Evolutionary conservation across 306 rosid species (phyloP).

Genomic region (Purshia tridentata): DNA sequence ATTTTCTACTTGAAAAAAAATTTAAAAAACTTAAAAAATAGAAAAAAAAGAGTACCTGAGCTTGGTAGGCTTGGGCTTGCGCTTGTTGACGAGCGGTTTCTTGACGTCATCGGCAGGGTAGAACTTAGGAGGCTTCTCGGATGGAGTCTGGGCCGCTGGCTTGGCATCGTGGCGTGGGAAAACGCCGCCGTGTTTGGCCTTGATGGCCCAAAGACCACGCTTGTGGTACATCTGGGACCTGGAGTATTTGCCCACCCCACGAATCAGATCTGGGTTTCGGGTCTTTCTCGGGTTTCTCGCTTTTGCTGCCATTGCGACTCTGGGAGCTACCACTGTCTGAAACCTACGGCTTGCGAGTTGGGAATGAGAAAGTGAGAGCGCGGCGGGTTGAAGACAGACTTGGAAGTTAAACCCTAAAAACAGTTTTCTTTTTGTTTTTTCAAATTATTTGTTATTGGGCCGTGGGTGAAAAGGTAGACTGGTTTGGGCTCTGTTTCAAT

Average conservation of each 20-base stretch:
- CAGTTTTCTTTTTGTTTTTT: too few species aligned
- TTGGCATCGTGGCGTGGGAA: constrained; percentile 29
- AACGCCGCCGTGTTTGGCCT: constrained; percentile 31
- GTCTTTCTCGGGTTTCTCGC: too few species aligned
- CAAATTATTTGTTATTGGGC: too few species aligned
- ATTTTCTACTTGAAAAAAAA: neutral
- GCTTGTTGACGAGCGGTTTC: constrained; percentile 31
- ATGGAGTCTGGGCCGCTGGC: constrained; percentile 11
- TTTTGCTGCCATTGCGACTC: too few species aligned
- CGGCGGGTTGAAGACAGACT: too few species aligned
- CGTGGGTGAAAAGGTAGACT: too few species aligned
- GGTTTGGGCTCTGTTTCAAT: too few species aligned
- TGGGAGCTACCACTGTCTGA: too few species aligned
- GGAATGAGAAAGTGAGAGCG: too few species aligned
- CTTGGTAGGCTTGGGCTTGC: constrained; percentile 27
- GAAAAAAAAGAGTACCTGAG: constrained; percentile 13
- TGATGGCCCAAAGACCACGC: constrained; percentile 34
- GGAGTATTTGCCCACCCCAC: constrained; percentile 26
- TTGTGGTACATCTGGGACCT: constrained; percentile 31
- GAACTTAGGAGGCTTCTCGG: constrained; percentile 27
- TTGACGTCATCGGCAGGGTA: constrained; percentile 29
- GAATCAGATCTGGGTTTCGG: constrained; percentile 31
- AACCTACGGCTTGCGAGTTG: too few species aligned
- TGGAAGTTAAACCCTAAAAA: too few species aligned
- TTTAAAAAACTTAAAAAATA: neutral